Evolutionary conservation across 495 filamentous ascomycete genomes (phyloP).

Genomic region (Talaromyces adpressus): DNA sequence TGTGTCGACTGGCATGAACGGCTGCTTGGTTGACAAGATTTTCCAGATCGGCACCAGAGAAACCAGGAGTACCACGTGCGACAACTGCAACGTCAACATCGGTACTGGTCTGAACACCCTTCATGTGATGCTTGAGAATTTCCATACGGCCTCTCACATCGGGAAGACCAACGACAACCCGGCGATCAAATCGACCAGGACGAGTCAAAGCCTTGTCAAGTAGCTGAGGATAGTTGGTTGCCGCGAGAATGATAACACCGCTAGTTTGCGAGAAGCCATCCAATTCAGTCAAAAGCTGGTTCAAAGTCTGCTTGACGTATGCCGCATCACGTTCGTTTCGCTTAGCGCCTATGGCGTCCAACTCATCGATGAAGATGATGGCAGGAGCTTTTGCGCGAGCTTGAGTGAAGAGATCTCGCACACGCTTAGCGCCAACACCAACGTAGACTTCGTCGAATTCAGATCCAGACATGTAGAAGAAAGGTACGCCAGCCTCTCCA

Average conservation of each 20-base stretch:
- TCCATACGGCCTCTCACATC: slow-evolving; percentile 92
- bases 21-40: slow-evolving; percentile 96
- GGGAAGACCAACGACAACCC: slow-evolving; percentile 79
- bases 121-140: slow-evolving; percentile 87
- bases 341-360: slow-evolving; percentile 93
- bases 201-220: slow-evolving; percentile 92
- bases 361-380: slow-evolving; percentile 97
- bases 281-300: slow-evolving; percentile 95
- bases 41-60: slow-evolving; percentile 92
- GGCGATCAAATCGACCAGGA: slow-evolving; percentile 91
- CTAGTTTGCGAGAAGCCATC: slow-evolving; percentile 93
- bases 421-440: slow-evolving; percentile 94
- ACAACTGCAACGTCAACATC: slow-evolving; percentile 79
- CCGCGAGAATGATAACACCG: slow-evolving; percentile 89
- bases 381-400: slow-evolving; percentile 86
- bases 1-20: slow-evolving; percentile 78
- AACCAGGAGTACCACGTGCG: slow-evolving; percentile 79
- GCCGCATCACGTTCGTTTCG: slow-evolving; percentile 88
- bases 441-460: slow-evolving; percentile 99
- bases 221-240: slow-evolving; percentile 90
- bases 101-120: slow-evolving; percentile 67
- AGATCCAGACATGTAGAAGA: slow-evolving; percentile 99
- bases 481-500: slow-evolving; percentile 93
- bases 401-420: slow-evolving; percentile 86
- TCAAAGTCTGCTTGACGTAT: slow-evolving; percentile 96